Conservation (phyloP, 2,329 filamentous ascomycete genomes). For the Alternaria gansuensis region DNA sequence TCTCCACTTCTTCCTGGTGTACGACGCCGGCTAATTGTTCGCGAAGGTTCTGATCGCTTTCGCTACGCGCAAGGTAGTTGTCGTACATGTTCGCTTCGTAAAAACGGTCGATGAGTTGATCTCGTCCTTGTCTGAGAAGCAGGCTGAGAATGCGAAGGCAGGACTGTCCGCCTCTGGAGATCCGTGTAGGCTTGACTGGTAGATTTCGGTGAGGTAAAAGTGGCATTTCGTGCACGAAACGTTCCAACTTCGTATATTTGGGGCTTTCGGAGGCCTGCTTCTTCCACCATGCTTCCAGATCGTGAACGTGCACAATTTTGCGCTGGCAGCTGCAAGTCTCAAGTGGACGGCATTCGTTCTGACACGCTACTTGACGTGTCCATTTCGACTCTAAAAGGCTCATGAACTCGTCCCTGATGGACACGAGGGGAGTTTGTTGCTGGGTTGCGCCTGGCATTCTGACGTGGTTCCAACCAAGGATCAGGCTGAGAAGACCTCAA, state of each 20-base stretch:
- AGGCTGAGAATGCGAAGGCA: neutral
- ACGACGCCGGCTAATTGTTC: neutral
- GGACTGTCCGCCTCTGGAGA: neutral
- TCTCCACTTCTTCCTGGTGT: neutral
- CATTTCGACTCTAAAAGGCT: neutral
- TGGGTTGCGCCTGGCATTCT: conserved; percentile 1
- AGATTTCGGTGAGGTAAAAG: neutral
- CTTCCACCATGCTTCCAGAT: conserved; percentile 23
- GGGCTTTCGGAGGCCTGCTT: neutral
- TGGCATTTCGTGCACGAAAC: neutral
- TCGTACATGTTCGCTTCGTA: neutral
- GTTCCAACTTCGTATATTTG: neutral
- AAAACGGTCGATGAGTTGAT: neutral
- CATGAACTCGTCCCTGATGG: neutral
- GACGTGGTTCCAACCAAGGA: conserved; percentile 16
- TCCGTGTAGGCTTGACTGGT: neutral
- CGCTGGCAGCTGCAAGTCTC: conserved; percentile 17
- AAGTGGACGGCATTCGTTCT: conserved; percentile 5
- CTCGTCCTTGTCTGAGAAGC: neutral
- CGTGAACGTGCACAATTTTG: conserved; percentile 18
- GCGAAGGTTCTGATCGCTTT: neutral
- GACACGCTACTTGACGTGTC: neutral
- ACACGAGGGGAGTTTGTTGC: neutral
- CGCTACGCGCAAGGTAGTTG: neutral
- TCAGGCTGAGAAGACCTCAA: conserved; percentile 13